Base-by-base conservation (phyloP, 331 rosid genomes). In the Prunus yedoensis region DNA sequence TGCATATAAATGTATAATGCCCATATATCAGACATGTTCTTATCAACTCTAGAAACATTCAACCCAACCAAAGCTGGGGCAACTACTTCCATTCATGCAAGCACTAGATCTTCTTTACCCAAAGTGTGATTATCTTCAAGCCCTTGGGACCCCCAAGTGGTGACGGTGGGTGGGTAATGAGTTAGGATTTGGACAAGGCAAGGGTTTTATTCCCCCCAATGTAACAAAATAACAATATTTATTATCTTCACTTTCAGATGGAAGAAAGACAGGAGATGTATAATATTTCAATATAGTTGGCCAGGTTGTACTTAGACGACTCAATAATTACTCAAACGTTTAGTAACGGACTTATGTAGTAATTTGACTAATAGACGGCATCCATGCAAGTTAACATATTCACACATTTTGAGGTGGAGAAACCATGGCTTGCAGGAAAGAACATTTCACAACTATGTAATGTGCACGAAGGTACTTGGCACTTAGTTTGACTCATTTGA, bases 1-100 rank as follows among this genome's bases (percentile, higher is more conserved):
- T 94, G 87, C 79, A 72, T 43, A 52, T 58, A 49, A 13, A 74
- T 60, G 57, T 73, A 76, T 67, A 59, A 52, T 20, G 66, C 47
- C 21, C 68, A 66, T 62, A 17, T 51, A 47, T 38, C 58, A 49
- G 12, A 75, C 21, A 57, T 18, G 25, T 30, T 11, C 41, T 61
- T 38, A 43, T 14, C 11, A 76, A 66, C 30, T 53, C 58, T 51
- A 52, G 53, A 18, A 2, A 63, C 49, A 15, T 63, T 9, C 53
- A 71, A 35, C n/a, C 52, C 8, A 20, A 38, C 66, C 45, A 70
- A 70, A 70, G 30, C 30, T 20, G 58, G 18, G 73, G 59, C 15
- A 16, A 32, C 32, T 35, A 70, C 50, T 70, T 70, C 63, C 12
- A 18, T 18, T 28, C 20, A 52, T 52, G 63, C 62, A 70, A 50